These are phyloP conservation scores for Crucihimalaya himalaica DNA, from an alignment of 345 rosid species.

Conservation along the genomic window DNA sequence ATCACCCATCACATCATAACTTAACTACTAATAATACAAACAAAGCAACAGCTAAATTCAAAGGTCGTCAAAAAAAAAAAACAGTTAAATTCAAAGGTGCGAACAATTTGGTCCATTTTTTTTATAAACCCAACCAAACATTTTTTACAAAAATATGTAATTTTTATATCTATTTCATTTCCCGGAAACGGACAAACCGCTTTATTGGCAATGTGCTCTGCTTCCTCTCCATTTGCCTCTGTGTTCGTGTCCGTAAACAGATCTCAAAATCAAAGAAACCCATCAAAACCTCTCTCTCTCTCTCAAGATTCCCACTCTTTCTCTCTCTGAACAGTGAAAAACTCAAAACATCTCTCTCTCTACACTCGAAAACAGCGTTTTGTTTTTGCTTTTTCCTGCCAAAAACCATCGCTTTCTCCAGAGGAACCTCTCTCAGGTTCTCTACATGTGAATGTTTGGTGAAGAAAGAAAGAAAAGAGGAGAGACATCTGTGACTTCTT, in stretches of 20 bases:
- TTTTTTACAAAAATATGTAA: not conserved
- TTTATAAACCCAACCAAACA: not conserved
- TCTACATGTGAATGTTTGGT: slow-evolving; percentile 63
- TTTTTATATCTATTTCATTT: not conserved
- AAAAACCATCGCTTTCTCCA: slow-evolving; percentile 47
- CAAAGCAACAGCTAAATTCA: not conserved
- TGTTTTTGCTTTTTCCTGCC: slow-evolving; percentile 6
- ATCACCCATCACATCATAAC: not conserved
- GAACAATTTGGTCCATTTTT: not conserved
- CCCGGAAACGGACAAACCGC: slow-evolving; percentile 51
- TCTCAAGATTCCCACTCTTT: slow-evolving; percentile 40
- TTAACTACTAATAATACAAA: not conserved
- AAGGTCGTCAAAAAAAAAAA: too few species aligned
- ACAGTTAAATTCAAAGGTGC: not conserved
- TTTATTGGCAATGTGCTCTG: slow-evolving; percentile 55
- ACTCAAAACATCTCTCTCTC: not conserved
- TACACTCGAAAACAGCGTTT: slow-evolving; percentile 2
- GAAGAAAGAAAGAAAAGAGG: slow-evolving; percentile 7
- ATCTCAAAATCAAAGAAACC: slow-evolving; percentile 36
- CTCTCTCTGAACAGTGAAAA: slow-evolving; percentile 21
- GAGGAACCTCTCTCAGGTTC: slow-evolving; percentile 47
- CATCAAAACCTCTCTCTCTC: slow-evolving; percentile 4
- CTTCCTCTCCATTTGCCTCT: slow-evolving; percentile 29
- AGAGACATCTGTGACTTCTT: slow-evolving; percentile 45
- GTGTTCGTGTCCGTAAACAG: slow-evolving; percentile 42